Base-by-base conservation (phyloP, 208 protist species). In the Wallacemonas sp. region DNA sequence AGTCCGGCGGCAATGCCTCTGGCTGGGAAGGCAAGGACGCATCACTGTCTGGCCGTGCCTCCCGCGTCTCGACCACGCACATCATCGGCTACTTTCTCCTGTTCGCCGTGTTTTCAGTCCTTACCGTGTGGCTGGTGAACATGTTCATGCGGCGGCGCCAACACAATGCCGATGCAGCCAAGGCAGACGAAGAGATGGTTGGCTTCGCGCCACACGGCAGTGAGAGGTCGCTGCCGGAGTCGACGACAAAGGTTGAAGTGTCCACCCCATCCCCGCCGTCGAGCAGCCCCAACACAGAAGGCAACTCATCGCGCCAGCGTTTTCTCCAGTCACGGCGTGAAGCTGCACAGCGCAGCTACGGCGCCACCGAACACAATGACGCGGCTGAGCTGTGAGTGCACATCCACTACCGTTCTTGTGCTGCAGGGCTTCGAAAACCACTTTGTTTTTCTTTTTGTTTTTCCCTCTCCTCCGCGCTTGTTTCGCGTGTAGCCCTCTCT, bases 251-350 rank as follows among this genome's bases (percentile, higher is more conserved):
- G 60, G 44, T 48, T 9, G 24, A 65, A 27, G 32, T 34, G 19
- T 2, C 41, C 60, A 50, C 24, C 17, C 15, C 41, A 3, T 30
- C 33, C 10, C 3, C 67, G 19, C 72, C 72, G 17, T 66, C 73
- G 3, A 22, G 21, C 2, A 29, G 26, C n/a, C 44, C 17, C 33
- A 32, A 45, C n/a, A 26, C 39, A 5, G 68, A 75, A n/a, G 83
- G 83, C 19, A 91, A 83, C 65, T 55, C 79, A 8, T 90, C 88
- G 3, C 70, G 88, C 1, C 79, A 87, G 61, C 79, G 76, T 17
- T 94, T 94, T 62, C 60, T 91, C 22, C 71, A 89, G 53, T 76
- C 79, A 21, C 81, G 88, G 10, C 66, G 69, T 45, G 66, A 59
- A 48, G 68, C 71, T 1, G 74, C 76, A n/a, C 27, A 41, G 57